Conservation (phyloP, 805 yeast species). For the Myxozyma udenii region DNA sequence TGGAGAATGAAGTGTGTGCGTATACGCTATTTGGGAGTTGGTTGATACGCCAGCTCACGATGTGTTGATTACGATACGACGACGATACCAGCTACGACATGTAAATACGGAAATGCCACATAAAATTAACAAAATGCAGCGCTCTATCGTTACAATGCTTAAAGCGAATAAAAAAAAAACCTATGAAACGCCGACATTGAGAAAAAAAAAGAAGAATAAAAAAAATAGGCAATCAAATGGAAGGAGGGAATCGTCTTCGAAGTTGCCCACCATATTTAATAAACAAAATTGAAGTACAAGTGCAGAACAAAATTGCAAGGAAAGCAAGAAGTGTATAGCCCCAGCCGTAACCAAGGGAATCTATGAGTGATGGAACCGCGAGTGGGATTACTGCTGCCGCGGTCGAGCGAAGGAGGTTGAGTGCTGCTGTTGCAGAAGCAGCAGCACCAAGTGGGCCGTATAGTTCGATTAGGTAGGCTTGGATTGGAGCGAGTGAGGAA, state of each 20-base stretch:
- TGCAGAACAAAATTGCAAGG: slow-evolving; percentile 17
- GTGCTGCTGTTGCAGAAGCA: slow-evolving; percentile 28
- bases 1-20: too few relatives aligned
- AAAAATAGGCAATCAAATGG: neutral
- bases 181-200: too few relatives aligned
- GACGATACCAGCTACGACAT: too few relatives aligned
- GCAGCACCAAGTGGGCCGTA: slow-evolving; percentile 28
- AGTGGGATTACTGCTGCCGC: slow-evolving; percentile 27
- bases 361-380: slow-evolving; percentile 19
- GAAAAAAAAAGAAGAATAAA: too few relatives aligned
- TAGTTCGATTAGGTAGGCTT: slow-evolving; percentile 26
- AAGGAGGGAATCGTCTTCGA: slow-evolving; percentile 20
- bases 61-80: too few relatives aligned
- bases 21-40: too few relatives aligned
- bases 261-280: slow-evolving; percentile 18
- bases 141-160: too few relatives aligned
- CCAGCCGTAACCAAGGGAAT: slow-evolving; percentile 23
- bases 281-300: slow-evolving; percentile 15
- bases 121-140: too few relatives aligned
- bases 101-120: too few relatives aligned
- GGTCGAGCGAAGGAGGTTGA: slow-evolving; percentile 23
- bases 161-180: too few relatives aligned
- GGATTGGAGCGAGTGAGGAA: slow-evolving; percentile 24
- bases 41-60: too few relatives aligned
- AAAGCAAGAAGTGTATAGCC: slow-evolving; percentile 26